Evolutionary conservation across 495 filamentous ascomycete species (phyloP), one percentile per base, ranked within the genome.

Genomic region (Cercophora sp.): DNA sequence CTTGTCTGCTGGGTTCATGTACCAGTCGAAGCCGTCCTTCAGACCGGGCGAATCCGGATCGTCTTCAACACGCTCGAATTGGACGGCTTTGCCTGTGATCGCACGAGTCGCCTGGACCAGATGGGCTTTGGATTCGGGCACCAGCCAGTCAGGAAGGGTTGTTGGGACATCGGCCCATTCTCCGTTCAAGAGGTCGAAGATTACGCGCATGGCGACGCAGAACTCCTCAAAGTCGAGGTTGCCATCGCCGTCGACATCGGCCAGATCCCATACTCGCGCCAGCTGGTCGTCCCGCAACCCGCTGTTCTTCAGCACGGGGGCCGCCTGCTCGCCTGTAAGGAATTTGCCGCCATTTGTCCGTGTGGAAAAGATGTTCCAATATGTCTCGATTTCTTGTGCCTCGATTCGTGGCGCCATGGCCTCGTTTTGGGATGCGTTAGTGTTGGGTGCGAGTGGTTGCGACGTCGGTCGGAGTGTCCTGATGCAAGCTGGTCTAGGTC

Each of bases 221-320:
- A 98, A 98, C 74, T 98, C 93, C 71, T 97, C 93, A 73, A 98
- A 98, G 73, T 98, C 93, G 26, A 98, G 72, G 66, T 91, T 94
- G 31, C 93, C 93, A 72, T 98, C 93, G 57, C 86, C 88, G 67
- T 98, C 93, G 45, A 98, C 89, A 68, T 98, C 93, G 45, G 93
- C 88, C 52, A 98, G 81, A 68, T 98, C 93, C 93, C 93, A 98
- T 57, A 98, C 88, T 65, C 86, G 84, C 69, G 96, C 94, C 8
- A 98, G 85, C 73, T 98, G 90, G 54, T 94, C 90, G 76, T 97
- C 91, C 49, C 85, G 82, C 54, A 98, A 80, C 23, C 88, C 88
- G 60, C 85, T 89, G 81, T 98, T 97, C 75, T 96, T 94, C 68
- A 98, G 86, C 46, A 97, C 88, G 20, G 88, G 85, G 59, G 92